Conservation (phyloP, 352 stramenopile genomes). For the Phytophthora pseudosyringae region DNA sequence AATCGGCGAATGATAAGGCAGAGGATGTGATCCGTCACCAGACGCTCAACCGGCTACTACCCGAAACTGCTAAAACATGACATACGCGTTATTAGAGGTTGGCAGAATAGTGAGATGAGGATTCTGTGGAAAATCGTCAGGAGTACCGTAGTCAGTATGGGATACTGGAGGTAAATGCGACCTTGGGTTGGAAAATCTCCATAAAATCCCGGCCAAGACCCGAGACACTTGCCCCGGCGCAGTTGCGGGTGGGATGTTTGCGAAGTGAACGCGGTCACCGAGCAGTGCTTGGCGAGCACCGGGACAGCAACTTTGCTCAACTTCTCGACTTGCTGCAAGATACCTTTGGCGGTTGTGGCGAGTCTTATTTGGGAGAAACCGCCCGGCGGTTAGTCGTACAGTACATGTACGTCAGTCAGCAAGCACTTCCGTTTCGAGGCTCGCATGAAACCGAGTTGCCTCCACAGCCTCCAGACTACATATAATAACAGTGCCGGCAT, state of each 20-base stretch:
- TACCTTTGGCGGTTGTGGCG: neutral
- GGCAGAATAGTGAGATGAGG: neutral
- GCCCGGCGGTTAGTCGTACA: neutral
- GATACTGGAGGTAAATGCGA: neutral
- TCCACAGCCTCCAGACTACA: neutral
- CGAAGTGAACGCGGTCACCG: slow-evolving; percentile 16
- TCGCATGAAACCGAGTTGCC: neutral
- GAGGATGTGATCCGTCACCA: slow-evolving; percentile 15
- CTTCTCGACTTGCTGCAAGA: neutral
- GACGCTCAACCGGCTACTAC: slow-evolving; percentile 9
- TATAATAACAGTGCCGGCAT: neutral
- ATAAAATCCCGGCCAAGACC: slow-evolving; percentile 13
- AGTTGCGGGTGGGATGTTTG: slow-evolving; percentile 25
- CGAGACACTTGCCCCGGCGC: slow-evolving; percentile 17
- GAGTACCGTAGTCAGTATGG: slow-evolving; percentile 3
- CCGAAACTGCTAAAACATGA: slow-evolving; percentile 22
- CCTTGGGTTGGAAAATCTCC: slow-evolving; percentile 22
- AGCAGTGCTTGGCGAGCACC: no score
- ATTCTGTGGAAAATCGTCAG: neutral
- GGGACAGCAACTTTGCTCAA: neutral
- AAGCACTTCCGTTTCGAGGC: neutral
- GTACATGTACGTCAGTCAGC: neutral
- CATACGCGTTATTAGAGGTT: slow-evolving; percentile 18
- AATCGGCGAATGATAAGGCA: slow-evolving; percentile 33
- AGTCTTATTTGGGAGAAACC: neutral